Percentiles rank a stretch among this genome's conserved stretches.
phyloP scores from a whole-genome alignment of 2,329 filamentous ascomycete genomes.

The Cladosporium sphaerospermum region DNA sequence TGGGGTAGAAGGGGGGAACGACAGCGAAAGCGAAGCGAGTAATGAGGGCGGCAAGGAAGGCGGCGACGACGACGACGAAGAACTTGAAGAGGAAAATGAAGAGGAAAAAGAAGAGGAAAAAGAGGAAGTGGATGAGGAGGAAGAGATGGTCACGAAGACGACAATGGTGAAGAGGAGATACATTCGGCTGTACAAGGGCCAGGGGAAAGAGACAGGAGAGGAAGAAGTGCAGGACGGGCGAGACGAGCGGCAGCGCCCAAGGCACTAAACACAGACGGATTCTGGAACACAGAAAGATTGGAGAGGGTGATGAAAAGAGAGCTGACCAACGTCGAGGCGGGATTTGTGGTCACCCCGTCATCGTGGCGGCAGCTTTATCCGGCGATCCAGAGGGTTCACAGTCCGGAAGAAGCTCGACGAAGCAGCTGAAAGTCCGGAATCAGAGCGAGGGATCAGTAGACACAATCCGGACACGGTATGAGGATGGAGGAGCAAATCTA shows the following conservation, averaged over 20 bases:
- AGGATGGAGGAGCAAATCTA: neutral
- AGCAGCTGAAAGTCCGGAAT: neutral
- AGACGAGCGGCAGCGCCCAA: neutral
- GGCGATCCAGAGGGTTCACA: neutral
- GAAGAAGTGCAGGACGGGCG: no score
- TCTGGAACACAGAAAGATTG: neutral
- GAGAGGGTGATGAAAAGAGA: neutral
- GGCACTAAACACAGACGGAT: neutral
- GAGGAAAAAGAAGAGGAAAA: no score
- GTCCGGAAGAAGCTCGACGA: neutral
- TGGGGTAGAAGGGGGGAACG: no score
- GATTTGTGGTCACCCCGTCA: neutral
- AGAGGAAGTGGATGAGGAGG: no score
- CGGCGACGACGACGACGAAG: no score
- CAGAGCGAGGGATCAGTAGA: neutral
- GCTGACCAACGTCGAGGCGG: neutral
- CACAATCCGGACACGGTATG: neutral
- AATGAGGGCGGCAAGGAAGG: no score
- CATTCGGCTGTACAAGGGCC: no score
- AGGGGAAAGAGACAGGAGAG: no score
- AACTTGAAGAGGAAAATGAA: no score
- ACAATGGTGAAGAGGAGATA: no score
- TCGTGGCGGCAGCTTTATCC: neutral
- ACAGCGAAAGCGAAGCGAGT: no score
- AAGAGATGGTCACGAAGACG: no score